These are phyloP conservation scores for Acanthamoeba lenticulata DNA, from an alignment of 208 protist species.

Conservation along the genomic window DNA sequence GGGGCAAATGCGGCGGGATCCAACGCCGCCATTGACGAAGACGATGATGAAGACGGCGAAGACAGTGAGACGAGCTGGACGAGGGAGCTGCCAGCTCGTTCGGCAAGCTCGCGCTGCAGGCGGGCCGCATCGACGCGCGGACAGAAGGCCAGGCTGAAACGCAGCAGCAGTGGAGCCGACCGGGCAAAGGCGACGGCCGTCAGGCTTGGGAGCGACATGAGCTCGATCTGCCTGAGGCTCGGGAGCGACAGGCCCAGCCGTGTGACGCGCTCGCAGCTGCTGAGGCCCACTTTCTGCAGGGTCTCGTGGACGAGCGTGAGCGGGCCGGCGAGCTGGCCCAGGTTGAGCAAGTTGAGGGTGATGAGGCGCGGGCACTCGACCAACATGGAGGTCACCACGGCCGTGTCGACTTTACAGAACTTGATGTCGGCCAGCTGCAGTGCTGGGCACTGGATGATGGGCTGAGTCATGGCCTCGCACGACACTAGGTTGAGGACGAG, in stretches of 20 bases:
- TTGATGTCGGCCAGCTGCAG: conserved; percentile 24
- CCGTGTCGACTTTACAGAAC: neutral
- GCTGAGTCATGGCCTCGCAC: neutral
- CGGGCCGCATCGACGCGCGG: neutral
- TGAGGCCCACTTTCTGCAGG: conserved; percentile 17
- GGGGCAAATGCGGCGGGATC: neutral
- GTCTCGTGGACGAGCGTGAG: neutral
- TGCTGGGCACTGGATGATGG: conserved; percentile 3
- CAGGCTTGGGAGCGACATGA: neutral
- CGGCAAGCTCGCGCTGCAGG: neutral
- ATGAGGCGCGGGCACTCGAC: conserved; percentile 9
- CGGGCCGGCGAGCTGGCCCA: neutral
- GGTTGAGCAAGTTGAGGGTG: conserved; percentile 31
- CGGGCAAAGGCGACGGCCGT: neutral
- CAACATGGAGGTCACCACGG: neutral
- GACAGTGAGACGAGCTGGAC: neutral
- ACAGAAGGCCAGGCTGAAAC: conserved; percentile 26
- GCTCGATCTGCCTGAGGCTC: neutral
- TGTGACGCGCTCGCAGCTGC: conserved; percentile 12
- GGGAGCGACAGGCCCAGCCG: neutral
- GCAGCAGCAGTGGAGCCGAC: neutral
- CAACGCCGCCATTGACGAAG: neutral
- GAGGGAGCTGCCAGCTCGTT: neutral
- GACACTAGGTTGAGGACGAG: conserved; percentile 9
- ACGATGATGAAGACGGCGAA: neutral